These are phyloP conservation scores for Xylariaceae sp. DNA, from an alignment of 2,329 filamentous ascomycete species.

Conservation along the genomic window DNA sequence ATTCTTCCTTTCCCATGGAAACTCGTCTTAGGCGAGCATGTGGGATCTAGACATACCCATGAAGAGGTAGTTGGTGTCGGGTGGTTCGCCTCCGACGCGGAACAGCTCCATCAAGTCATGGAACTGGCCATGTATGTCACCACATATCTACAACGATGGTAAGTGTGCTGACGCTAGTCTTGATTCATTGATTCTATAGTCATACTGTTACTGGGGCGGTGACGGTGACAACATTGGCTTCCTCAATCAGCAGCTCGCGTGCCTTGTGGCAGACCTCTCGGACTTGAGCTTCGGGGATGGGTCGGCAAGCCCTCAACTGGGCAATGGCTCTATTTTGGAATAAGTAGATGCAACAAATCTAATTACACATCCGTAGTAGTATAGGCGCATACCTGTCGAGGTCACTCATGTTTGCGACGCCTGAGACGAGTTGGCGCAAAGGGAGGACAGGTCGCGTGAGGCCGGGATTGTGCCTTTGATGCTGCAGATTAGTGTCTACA, in stretches of 20 bases:
- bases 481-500: conserved; percentile 9
- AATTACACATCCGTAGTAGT: neutral
- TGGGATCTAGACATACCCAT: conserved; percentile 63
- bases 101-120: conserved; percentile 97
- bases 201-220: conserved; percentile 88
- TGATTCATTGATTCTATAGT: neutral
- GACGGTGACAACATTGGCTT: conserved; percentile 95
- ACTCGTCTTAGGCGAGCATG: no score
- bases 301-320: conserved; percentile 90
- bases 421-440: conserved; percentile 5
- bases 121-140: conserved; percentile 95
- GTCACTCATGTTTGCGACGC: conserved; percentile 69
- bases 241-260: conserved; percentile 91
- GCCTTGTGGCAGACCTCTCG: conserved; percentile 97
- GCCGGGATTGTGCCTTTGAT: conserved; percentile 5
- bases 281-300: conserved; percentile 93
- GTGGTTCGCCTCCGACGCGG: conserved; percentile 86
- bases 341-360: conserved; percentile 14
- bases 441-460: conserved; percentile 3
- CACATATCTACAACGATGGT: conserved; percentile 67
- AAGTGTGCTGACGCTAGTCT: neutral
- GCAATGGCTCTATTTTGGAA: conserved; percentile 71
- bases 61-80: conserved; percentile 94
- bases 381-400: conserved; percentile 70
- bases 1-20: neutral